Base-by-base conservation (phyloP, 768 basidiomycete genomes). In the Rhizopogon vinicolor region DNA sequence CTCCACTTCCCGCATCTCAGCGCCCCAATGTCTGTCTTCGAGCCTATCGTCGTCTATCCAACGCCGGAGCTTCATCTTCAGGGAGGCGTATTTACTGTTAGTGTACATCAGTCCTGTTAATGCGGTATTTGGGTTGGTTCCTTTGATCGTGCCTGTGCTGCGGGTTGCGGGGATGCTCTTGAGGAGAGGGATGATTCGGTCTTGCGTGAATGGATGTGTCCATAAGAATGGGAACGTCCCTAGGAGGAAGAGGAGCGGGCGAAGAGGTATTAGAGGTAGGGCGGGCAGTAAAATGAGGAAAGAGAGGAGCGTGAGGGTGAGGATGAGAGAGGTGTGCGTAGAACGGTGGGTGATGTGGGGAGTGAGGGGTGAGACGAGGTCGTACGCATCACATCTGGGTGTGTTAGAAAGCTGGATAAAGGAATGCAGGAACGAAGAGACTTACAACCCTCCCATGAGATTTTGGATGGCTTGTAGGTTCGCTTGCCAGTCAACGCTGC, bases 381-480 rank as follows among this genome's bases (percentile, higher is more conserved):
- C 84, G 50, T 87, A 74, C 0, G 71, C 62, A 60, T 91, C 90
- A 7, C 87, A 79, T 5, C 88, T 91, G 56, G 9, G 22, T 19
- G 12, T 12, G 35, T 35, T 40, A 25, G 50, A 18, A 16, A 22
- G 29, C 50, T 22, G 19, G 51, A 16, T 19, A 10, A 41, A 44
- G 31, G 37, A 44, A 43, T 43, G 14, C 29, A 2, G 7, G 28
- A 14, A 10, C 35, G n/a, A 25, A 62, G 31, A 18, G 51, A 72
- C 88, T 60, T 70, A 93, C 89, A 86, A 72, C 10, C 79, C 72
- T 7, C 91, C 92, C 92, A 95, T 94, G 35, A 94, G 79, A 61
- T 96, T 95, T 66, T 95, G 93, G 25, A 94, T 89, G 2, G 79
- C 92, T 70, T 94, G 92, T 3, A 95, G 73, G 59, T 94, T 96